Percentiles rank a stretch among this genome's conserved stretches.
Conservation (phyloP, 1,284 basidiomycete species). For the Malassezia yamatoensis region DNA sequence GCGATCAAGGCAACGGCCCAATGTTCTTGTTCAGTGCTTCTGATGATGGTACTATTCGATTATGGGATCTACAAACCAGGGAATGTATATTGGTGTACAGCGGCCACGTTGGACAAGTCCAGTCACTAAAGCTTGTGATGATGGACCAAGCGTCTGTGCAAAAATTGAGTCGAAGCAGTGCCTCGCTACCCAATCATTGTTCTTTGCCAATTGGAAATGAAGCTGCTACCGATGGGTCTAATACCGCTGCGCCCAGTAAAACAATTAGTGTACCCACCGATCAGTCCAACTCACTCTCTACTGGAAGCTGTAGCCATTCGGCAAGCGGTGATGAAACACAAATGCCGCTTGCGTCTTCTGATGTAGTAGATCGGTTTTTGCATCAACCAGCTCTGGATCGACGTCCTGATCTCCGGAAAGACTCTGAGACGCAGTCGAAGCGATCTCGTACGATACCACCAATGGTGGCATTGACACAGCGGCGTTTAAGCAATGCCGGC, state of each 20-base stretch:
- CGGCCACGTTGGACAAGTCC: slow-evolving; percentile 90
- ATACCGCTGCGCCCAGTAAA: neutral
- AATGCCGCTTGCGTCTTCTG: neutral
- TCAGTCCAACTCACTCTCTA: neutral
- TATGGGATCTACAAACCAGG: slow-evolving; percentile 80
- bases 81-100: slow-evolving; percentile 73
- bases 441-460: slow-evolving; percentile 27
- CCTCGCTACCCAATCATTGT: neutral
- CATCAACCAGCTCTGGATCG: slow-evolving; percentile 13
- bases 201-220: neutral
- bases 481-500: slow-evolving; percentile 33
- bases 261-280: neutral
- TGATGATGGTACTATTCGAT: slow-evolving; percentile 81
- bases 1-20: slow-evolving; percentile 17
- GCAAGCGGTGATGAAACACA: neutral
- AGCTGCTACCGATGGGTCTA: neutral
- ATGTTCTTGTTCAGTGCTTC: slow-evolving; percentile 76
- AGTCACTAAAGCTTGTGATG: slow-evolving; percentile 71
- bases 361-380: no score
- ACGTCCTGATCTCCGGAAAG: slow-evolving; percentile 14
- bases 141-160: slow-evolving; percentile 39
- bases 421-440: neutral
- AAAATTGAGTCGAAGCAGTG: slow-evolving; percentile 29
- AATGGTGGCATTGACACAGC: slow-evolving; percentile 27
- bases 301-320: neutral